Conservation (phyloP, 1,284 basidiomycete genomes). For the Schizopora paradoxa region DNA sequence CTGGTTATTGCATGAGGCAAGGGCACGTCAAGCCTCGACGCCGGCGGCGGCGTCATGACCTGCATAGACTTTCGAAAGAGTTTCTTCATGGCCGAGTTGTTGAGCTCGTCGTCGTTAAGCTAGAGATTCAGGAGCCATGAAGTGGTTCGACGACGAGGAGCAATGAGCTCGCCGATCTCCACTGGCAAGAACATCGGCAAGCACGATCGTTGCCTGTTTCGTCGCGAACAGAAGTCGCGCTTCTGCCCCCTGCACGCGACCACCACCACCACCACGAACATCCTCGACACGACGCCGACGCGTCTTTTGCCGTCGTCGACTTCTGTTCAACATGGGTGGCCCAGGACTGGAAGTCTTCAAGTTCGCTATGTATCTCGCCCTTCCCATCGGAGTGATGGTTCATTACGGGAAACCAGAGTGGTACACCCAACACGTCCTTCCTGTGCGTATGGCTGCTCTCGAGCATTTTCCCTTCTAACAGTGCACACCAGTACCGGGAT, state of each 20-base stretch:
- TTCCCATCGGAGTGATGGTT: constrained; percentile 78
- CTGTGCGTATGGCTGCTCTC: constrained; percentile 45
- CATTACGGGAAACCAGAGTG: constrained; percentile 89
- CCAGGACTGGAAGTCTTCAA: constrained; percentile 87
- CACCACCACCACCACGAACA: neutral
- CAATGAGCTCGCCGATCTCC: too few species aligned
- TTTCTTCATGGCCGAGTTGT: constrained; percentile 9
- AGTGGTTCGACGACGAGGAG: too few species aligned
- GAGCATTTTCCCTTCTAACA: constrained; percentile 2
- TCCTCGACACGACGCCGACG: neutral
- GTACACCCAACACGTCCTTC: constrained; percentile 77
- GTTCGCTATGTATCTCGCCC: constrained; percentile 84
- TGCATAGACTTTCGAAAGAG: constrained; percentile 5
- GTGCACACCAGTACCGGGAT: constrained; percentile 56
- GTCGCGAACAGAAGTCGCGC: neutral
- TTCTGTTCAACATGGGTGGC: constrained; percentile 53
- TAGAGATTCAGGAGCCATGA: too few species aligned
- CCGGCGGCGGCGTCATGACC: neutral
- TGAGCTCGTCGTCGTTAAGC: too few species aligned
- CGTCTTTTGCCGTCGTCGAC: neutral
- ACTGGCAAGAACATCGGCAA: too few species aligned
- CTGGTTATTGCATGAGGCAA: neutral
- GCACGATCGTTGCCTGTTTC: too few species aligned
- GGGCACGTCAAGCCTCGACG: neutral
- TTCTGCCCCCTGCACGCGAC: neutral